These are phyloP conservation scores for Pyricularia pennisetigena DNA, from an alignment of 2,329 filamentous ascomycete genomes.

Conservation along the genomic window DNA sequence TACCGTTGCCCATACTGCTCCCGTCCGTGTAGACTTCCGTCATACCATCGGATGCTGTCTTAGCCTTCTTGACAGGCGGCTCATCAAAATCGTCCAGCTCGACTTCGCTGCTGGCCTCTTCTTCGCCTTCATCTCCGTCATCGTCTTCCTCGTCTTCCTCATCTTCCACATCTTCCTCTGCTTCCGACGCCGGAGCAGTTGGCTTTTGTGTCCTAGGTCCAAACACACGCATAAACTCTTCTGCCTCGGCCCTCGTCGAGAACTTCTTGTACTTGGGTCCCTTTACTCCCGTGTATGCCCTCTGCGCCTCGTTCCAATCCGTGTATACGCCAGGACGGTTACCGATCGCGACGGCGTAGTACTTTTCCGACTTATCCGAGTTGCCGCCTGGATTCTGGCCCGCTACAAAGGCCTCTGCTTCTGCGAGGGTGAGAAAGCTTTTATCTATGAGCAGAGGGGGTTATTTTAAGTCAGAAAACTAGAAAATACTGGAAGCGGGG, in stretches of 20 bases:
- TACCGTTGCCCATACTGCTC: constrained; percentile 49
- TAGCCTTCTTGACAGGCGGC: constrained; percentile 24
- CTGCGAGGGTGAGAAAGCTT: constrained; percentile 61
- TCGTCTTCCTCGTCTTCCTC: constrained; percentile 12
- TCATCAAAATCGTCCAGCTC: constrained; percentile 15
- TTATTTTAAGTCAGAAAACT: background rate
- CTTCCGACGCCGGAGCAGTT: constrained; percentile 19
- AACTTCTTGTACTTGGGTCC: constrained; percentile 64
- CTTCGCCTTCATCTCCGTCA: constrained; percentile 15
- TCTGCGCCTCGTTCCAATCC: constrained; percentile 58
- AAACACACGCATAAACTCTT: constrained; percentile 57
- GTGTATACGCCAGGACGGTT: constrained; percentile 47
- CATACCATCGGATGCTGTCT: constrained; percentile 20
- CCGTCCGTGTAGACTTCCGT: constrained; percentile 53
- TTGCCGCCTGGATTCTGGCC: constrained; percentile 41
- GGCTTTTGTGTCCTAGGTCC: constrained; percentile 34
- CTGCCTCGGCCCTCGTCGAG: constrained; percentile 58
- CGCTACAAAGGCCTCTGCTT: constrained; percentile 69
- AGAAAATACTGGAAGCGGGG: background rate
- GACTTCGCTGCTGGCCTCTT: constrained; percentile 14
- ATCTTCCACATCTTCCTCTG: constrained; percentile 8
- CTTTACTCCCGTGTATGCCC: constrained; percentile 65
- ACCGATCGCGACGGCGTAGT: constrained; percentile 54
- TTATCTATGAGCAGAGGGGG: constrained; percentile 47
- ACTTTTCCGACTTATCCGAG: constrained; percentile 32